Base-by-base conservation (phyloP, 305 asterid genomes). In the Solanum chacoense region DNA sequence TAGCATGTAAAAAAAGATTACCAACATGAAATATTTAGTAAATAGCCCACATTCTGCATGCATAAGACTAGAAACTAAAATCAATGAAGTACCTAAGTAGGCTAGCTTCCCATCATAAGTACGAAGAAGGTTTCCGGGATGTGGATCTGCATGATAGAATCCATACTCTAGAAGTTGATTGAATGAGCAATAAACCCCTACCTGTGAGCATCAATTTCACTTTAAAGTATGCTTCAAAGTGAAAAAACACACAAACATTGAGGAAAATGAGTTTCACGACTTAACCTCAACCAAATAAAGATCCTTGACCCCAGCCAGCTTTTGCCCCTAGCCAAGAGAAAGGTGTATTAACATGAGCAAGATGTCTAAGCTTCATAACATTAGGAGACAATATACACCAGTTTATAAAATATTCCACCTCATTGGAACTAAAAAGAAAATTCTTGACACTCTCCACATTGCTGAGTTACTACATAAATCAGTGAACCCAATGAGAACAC, bases 141-240 rank as follows among this genome's bases (percentile, higher is more conserved):
- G 99, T 85, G 99, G 99, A 96, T 97, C 99, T 88, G 99, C 99
- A 87, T 97, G 99, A 91, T 97, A 97, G 93, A 97, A 97, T 50
- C 99, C 99, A 93, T 71, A 90, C 93, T 96, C 99, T 81, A 97
- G 94, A 93, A 97, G 99, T 93, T 97, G 99, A 93, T 96, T 97
- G 93, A 96, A 97, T 24, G 99, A 97, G 91, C 99, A 97, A 92
- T 97, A 97, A 85, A 97, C 99, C 90, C 99, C 99, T 86, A 97
- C 97, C 99, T 97, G 95, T 85, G 90, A 67, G 84, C 35, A 78
- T 26, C 9, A 72, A 20, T 35, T 36, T 78, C 59, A 8, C 32
- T 36, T 34, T 73, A 12, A 42, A 31, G n/a, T 37, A 55, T 31
- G 50, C 35, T 42, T 42, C 45, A 50, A 69, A 10, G 86, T 76